Percentiles rank a stretch among this genome's conserved stretches.
Evolutionary conservation across 768 basidiomycete species (phyloP).

Genomic region (Phanerochaete carnosa): DNA sequence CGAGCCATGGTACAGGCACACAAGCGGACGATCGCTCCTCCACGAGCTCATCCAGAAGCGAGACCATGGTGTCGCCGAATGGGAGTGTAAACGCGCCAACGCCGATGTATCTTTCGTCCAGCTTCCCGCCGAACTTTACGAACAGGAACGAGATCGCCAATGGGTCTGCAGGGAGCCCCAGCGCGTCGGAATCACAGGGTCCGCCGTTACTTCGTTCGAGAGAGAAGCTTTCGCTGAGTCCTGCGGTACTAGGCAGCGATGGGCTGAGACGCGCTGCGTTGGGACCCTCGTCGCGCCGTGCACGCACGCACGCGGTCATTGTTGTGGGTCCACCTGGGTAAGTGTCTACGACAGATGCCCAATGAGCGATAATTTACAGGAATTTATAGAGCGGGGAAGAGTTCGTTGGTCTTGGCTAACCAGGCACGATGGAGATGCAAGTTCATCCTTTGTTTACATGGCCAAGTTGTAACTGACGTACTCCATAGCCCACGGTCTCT

Average conservation of each 20-base stretch:
- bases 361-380: neutral
- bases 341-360: slow-evolving; percentile 14
- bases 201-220: slow-evolving; percentile 8
- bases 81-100: slow-evolving; percentile 5
- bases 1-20: slow-evolving; percentile 24
- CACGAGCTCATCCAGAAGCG: slow-evolving; percentile 13
- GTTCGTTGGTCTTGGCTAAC: slow-evolving; percentile 63
- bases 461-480: neutral
- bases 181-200: neutral
- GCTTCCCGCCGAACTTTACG: neutral
- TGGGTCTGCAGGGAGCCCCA: neutral
- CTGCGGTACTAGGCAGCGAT: slow-evolving; percentile 37
- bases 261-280: slow-evolving; percentile 43
- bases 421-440: slow-evolving; percentile 71
- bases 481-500: slow-evolving; percentile 51
- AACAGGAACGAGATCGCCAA: slow-evolving; percentile 2
- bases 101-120: neutral
- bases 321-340: slow-evolving; percentile 66
- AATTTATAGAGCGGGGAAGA: slow-evolving; percentile 57
- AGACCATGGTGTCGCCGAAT: neutral
- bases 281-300: slow-evolving; percentile 35
- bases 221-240: slow-evolving; percentile 14
- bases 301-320: slow-evolving; percentile 57
- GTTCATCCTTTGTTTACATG: slow-evolving; percentile 13
- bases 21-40: slow-evolving; percentile 11